Evolutionary conservation across 495 filamentous ascomycete species (phyloP).

Genomic region (Usnea hakonensis): DNA sequence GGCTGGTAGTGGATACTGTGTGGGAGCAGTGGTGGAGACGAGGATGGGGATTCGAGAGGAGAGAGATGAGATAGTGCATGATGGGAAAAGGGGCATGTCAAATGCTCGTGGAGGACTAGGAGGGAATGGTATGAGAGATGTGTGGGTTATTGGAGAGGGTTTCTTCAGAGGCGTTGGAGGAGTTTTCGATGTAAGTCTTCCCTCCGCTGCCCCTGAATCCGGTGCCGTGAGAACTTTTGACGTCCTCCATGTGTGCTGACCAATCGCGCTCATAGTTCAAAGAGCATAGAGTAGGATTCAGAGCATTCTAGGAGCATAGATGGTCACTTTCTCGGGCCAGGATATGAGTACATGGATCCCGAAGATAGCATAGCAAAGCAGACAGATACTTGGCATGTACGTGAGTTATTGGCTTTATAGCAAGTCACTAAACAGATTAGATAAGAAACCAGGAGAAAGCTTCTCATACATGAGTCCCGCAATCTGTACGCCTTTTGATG

Average conservation of each 20-base stretch:
- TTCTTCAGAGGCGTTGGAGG: conserved; percentile 29
- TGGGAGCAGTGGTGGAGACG: conserved; percentile 32
- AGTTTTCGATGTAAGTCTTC: conserved; percentile 29
- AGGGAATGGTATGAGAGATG: conserved; percentile 31
- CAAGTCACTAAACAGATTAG: neutral
- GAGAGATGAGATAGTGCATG: conserved; percentile 19
- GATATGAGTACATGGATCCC: conserved; percentile 1
- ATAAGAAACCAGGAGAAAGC: too few species aligned
- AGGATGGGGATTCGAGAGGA: conserved; percentile 27
- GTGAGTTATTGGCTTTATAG: neutral
- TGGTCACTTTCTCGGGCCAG: neutral
- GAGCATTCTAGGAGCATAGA: conserved; percentile 17
- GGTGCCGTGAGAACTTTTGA: neutral
- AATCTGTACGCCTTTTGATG: too few species aligned
- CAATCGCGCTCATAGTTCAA: conserved; percentile 10
- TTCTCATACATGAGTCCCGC: neutral
- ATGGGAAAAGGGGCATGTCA: conserved; percentile 15
- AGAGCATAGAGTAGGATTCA: conserved; percentile 24
- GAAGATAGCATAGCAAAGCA: neutral
- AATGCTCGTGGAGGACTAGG: conserved; percentile 16
- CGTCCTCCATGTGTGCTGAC: neutral
- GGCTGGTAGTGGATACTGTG: conserved; percentile 31
- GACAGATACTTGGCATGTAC: neutral
- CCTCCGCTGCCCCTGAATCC: neutral
- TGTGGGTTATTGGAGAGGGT: conserved; percentile 30